Base-by-base conservation (phyloP, 2,329 filamentous ascomycete genomes). In the Didymellaceae sp. region DNA sequence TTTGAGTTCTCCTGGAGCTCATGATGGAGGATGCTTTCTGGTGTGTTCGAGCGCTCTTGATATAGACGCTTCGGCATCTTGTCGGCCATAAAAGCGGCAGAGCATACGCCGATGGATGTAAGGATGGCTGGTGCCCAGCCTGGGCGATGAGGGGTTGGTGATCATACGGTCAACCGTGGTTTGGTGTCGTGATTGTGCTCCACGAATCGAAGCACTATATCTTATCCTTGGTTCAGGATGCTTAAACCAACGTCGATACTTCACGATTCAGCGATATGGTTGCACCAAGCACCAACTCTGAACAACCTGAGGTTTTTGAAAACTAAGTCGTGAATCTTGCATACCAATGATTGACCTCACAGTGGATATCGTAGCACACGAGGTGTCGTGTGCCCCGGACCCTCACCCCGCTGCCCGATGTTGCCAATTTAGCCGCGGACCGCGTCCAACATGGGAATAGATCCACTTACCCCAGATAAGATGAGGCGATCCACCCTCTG, bases 121-220 rank as follows among this genome's bases (percentile, higher is more conserved):
- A 49, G 45, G 34, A 46, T 41, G 17, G n/a, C 45, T 37, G 40
- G 42, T 42, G 45, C 51, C 54, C 46, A 52, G 52, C 16, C 63
- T 66, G 62, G 63, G 63, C 63, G 54, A 42, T 52, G 52, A 58
- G 62, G 59, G 58, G 61, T 52, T 35, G 26, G 26, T 48, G 39
- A 24, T 42, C 42, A 43, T 42, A 24, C 4, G 30, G 37, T 25
- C 18, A 22, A 21, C 8, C 4, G 8, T 25, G 20, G 26, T 18
- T 26, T 5, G n/a, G 9, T 2, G 11, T 35, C 20, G 31, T 38
- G 18, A 14, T 17, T 17, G 37, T n/a, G n/a, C n/a, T 7, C 21
- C 37, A 28, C 5, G n/a, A 18, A 35, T 37, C 18, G 21, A 18
- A n/a, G 22, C 34, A 35, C 32, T 14, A 5, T 21, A 7, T 26